Evolutionary conservation across 805 yeast species (phyloP).

Genomic region (Saturnispora gosingensis): DNA sequence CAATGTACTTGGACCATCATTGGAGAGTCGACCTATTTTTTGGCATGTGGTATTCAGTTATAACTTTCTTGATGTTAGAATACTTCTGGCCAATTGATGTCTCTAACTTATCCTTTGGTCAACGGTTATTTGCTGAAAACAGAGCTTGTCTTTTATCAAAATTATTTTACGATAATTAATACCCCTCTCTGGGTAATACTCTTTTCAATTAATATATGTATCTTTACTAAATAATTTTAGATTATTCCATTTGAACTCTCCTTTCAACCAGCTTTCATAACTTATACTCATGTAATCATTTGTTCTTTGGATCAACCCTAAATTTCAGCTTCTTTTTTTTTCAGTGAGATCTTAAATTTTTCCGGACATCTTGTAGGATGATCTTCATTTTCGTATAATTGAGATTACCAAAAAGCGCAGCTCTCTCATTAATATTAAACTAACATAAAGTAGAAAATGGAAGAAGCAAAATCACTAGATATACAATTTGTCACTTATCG

Average conservation of each 20-base stretch:
- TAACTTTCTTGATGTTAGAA: constrained; percentile 31
- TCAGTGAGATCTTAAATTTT: not conserved
- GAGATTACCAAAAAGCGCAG: not conserved
- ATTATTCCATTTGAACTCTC: not conserved
- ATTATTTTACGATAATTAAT: not conserved
- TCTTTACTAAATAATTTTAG: not conserved
- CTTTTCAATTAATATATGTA: not conserved
- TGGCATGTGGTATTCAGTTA: constrained; percentile 45
- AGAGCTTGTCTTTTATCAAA: not conserved
- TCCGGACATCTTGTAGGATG: not conserved
- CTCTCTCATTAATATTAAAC: no score
- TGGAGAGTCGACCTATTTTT: constrained; percentile 53
- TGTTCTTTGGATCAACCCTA: not conserved
- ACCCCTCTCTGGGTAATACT: not conserved
- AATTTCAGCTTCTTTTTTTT: not conserved
- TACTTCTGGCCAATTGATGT: not conserved
- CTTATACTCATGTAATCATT: not conserved
- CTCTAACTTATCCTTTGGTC: not conserved
- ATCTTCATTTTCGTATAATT: not conserved
- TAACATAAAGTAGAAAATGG: not conserved
- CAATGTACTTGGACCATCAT: constrained; percentile 66
- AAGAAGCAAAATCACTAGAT: constrained; percentile 32
- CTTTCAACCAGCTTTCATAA: not conserved
- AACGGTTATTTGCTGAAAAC: not conserved
- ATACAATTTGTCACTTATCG: constrained; percentile 29